A percentile compares a stretch with the other conserved stretches of the same genome.
phyloP scores from a whole-genome alignment of 192 early-diverging fungal species.

The Umbelopsis vinacea region DNA sequence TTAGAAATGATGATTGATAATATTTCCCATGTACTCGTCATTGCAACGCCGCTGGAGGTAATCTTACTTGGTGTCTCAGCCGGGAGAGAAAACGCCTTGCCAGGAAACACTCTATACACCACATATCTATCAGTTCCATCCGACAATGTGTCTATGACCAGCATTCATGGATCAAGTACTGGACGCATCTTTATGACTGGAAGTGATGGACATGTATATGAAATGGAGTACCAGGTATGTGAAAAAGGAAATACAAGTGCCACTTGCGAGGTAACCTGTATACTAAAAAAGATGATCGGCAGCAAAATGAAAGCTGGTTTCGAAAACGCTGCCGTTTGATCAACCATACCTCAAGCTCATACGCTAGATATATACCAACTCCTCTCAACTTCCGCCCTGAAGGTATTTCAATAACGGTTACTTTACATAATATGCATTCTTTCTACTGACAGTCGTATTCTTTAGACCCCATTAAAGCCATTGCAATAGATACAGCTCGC shows the following conservation, averaged over 20 bases:
- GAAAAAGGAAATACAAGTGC: not conserved
- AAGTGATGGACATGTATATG: constrained; percentile 85
- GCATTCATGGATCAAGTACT: constrained; percentile 74
- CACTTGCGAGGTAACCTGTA: not conserved
- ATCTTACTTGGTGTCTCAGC: constrained; percentile 78
- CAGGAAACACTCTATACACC: constrained; percentile 71
- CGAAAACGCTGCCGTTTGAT: constrained; percentile 64
- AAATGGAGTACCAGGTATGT: constrained; percentile 79
- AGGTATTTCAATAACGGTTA: not conserved
- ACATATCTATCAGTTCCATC: constrained; percentile 81
- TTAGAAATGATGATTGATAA: constrained; percentile 81
- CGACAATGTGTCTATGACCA: constrained; percentile 81
- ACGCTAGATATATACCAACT: constrained; percentile 75
- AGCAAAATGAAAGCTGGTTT: constrained; percentile 86
- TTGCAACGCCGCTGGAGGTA: constrained; percentile 87
- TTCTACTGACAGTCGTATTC: not conserved
- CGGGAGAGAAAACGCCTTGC: constrained; percentile 23
- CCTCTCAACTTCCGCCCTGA: constrained; percentile 47
- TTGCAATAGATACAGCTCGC: constrained; percentile 71
- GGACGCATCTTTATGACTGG: constrained; percentile 94
- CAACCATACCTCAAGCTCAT: constrained; percentile 69
- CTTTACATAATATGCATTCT: not conserved
- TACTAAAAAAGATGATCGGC: constrained; percentile 12
- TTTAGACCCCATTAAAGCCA: constrained; percentile 59
- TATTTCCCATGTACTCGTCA: constrained; percentile 81